Conservation (phyloP, 1,139 yeast genomes). For the Trichomonascaceae sp. region DNA sequence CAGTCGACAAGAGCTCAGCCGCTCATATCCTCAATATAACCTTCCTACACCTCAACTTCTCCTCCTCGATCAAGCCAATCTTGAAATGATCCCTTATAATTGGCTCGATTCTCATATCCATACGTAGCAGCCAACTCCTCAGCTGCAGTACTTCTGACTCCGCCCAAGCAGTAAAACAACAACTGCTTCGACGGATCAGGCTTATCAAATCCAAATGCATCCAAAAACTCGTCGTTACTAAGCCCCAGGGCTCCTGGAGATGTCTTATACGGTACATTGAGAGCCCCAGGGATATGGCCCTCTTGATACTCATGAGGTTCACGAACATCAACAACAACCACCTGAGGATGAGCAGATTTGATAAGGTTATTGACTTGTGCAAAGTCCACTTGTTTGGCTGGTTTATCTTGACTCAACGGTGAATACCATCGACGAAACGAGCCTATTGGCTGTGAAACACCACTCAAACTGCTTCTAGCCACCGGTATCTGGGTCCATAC, state of each 20-base stretch:
- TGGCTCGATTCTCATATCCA: constrained; percentile 62
- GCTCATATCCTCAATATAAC: no score
- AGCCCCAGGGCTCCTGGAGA: constrained; percentile 92
- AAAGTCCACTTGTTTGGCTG: constrained; percentile 52
- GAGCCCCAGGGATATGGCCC: constrained; percentile 74
- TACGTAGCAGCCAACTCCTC: constrained; percentile 86
- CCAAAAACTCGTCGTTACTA: constrained; percentile 69
- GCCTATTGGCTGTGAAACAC: not conserved
- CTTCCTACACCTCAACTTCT: constrained; percentile 11
- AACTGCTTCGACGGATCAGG: constrained; percentile 67
- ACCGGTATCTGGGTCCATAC: not conserved
- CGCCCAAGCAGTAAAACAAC: constrained; percentile 88
- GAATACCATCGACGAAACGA: constrained; percentile 17
- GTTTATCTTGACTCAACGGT: constrained; percentile 30
- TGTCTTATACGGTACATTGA: constrained; percentile 84
- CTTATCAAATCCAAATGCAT: constrained; percentile 76
- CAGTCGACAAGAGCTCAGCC: no score
- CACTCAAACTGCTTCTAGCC: not conserved
- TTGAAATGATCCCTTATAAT: constrained; percentile 69
- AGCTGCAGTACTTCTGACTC: constrained; percentile 86
- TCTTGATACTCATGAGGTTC: constrained; percentile 75
- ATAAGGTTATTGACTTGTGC: constrained; percentile 49
- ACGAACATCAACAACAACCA: constrained; percentile 76
- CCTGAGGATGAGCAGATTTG: constrained; percentile 34
- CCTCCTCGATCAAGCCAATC: constrained; percentile 65